Evolutionary conservation across 352 stramenopile species (phyloP).

Genomic region (Sclerospora graminicola): DNA sequence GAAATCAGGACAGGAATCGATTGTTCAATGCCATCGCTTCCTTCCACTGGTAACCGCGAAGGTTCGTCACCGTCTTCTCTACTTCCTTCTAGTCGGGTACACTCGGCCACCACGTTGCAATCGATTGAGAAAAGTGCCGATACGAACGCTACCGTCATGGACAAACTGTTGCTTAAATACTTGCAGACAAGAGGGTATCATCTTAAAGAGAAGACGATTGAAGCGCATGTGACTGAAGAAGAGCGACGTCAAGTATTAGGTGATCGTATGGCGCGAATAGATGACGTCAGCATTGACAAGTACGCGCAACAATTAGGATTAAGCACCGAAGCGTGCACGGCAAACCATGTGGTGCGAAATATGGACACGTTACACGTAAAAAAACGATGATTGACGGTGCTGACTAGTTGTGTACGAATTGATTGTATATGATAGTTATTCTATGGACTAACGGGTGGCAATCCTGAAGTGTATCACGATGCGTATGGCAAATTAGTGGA

Average conservation of each 20-base stretch:
- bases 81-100: too few relatives aligned
- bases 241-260: conserved; percentile 26
- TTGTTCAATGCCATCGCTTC: conserved; percentile 13
- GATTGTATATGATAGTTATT: conserved; percentile 39
- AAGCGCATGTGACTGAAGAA: conserved; percentile 12
- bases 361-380: too few relatives aligned
- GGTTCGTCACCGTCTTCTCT: too few relatives aligned
- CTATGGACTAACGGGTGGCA: conserved; percentile 49
- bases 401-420: conserved; percentile 8
- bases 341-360: conserved; percentile 56
- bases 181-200: conserved; percentile 46
- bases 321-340: conserved; percentile 55
- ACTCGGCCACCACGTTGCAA: too few relatives aligned
- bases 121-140: not conserved
- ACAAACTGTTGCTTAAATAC: conserved; percentile 65
- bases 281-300: conserved; percentile 33
- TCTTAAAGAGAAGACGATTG: conserved; percentile 14
- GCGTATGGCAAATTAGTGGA: conserved; percentile 62
- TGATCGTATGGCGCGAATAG: conserved; percentile 6
- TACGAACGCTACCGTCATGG: conserved; percentile 29
- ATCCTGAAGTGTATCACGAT: conserved; percentile 51
- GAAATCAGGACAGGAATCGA: not conserved
- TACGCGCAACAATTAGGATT: conserved; percentile 58
- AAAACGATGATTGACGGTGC: not conserved
- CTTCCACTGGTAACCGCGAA: not conserved